phyloP scores from a whole-genome alignment of 192 early-diverging fungal genomes.

The Coemansia reversa region DNA sequence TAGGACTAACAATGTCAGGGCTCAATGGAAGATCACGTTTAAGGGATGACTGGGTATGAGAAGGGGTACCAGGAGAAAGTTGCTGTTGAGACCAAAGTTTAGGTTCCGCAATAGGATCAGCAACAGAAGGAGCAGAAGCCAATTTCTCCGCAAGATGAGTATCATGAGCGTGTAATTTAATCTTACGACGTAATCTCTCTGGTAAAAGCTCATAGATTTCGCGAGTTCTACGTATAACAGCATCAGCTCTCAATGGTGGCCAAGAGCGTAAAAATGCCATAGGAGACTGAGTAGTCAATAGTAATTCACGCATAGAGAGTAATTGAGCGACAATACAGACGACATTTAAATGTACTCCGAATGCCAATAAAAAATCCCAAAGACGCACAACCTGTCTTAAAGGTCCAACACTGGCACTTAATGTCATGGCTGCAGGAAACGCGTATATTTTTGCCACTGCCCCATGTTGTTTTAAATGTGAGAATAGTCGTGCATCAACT shows the following conservation, averaged over 20 bases:
- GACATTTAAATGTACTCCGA: slow-evolving; percentile 91
- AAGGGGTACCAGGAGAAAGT: not conserved
- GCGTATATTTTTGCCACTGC: slow-evolving; percentile 81
- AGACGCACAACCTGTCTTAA: slow-evolving; percentile 77
- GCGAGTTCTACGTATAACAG: slow-evolving; percentile 41
- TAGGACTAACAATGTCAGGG: not conserved
- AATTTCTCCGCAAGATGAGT: slow-evolving; percentile 34
- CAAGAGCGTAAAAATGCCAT: slow-evolving; percentile 47
- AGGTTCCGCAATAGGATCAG: slow-evolving; percentile 22
- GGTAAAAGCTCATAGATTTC: slow-evolving; percentile 44
- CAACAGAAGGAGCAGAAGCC: slow-evolving; percentile 26
- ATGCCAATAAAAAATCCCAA: slow-evolving; percentile 92
- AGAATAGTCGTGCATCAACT: slow-evolving; percentile 72
- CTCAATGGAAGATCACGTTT: slow-evolving; percentile 43
- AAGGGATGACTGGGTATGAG: slow-evolving; percentile 5
- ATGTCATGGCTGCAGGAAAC: slow-evolving; percentile 86
- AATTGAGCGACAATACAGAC: slow-evolving; percentile 86
- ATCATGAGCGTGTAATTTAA: slow-evolving; percentile 45
- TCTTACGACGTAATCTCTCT: slow-evolving; percentile 14
- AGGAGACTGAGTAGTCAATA: slow-evolving; percentile 56
- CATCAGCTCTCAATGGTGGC: slow-evolving; percentile 45
- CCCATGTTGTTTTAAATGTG: slow-evolving; percentile 67
- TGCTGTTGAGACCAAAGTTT: not conserved
- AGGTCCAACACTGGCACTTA: slow-evolving; percentile 86
- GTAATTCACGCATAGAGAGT: slow-evolving; percentile 69